These are phyloP conservation scores for Zasmidium angulare DNA, from an alignment of 2,329 filamentous ascomycete genomes.

Conservation along the genomic window DNA sequence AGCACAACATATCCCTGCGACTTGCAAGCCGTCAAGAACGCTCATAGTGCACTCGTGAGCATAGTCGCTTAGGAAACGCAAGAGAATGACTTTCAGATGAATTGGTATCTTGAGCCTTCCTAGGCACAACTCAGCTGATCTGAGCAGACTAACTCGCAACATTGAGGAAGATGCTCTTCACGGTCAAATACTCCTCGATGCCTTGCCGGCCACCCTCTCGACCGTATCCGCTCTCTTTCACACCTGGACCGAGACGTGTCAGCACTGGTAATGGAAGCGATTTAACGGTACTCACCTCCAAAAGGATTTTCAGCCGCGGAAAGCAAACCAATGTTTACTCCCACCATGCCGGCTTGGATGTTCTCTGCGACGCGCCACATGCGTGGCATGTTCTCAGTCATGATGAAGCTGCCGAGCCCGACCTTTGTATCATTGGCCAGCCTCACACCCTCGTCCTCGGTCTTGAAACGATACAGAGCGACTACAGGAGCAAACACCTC, in stretches of 20 bases:
- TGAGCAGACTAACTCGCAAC: neutral
- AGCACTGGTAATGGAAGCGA: neutral
- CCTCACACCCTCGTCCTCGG: conserved; percentile 81
- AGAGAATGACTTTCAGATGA: too few relatives aligned
- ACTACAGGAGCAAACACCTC: conserved; percentile 97
- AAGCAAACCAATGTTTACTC: conserved; percentile 55
- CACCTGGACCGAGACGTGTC: conserved; percentile 24
- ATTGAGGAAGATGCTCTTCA: conserved; percentile 1
- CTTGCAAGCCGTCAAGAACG: too few relatives aligned
- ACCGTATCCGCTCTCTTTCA: conserved; percentile 53
- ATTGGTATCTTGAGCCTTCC: too few relatives aligned
- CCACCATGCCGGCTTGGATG: conserved; percentile 83
- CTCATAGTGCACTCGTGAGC: too few relatives aligned
- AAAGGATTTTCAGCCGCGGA: conserved; percentile 22
- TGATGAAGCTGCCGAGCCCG: conserved; percentile 93
- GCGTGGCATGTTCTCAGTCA: conserved; percentile 62
- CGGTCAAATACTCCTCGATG: conserved; percentile 6
- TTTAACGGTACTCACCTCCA: conserved; percentile 18
- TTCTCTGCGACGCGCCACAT: conserved; percentile 62
- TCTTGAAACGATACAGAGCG: conserved; percentile 82
- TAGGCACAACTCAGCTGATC: too few relatives aligned
- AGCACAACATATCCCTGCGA: too few relatives aligned
- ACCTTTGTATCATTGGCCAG: conserved; percentile 82
- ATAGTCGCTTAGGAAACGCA: too few relatives aligned
- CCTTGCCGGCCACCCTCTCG: conserved; percentile 1